A percentile compares a stretch with the other conserved stretches of the same genome.
Conservation (phyloP, 2,329 filamentous ascomycete species). For the Sphaerulina musiva region DNA sequence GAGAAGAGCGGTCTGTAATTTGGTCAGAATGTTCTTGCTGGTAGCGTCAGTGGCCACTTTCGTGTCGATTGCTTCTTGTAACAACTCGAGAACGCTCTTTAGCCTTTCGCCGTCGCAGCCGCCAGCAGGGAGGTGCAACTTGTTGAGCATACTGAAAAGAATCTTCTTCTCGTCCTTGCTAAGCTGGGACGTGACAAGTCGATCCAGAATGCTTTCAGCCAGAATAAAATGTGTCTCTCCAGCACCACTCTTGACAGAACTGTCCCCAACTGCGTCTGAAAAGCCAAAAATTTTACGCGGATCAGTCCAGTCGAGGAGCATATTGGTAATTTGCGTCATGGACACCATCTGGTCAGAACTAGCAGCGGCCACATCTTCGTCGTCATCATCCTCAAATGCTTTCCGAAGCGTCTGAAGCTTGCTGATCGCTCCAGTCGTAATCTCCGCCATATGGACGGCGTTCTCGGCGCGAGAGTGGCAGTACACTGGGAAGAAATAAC, state of each 20-base stretch:
- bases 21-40: constrained; percentile 50
- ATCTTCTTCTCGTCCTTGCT: constrained; percentile 81
- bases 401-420: constrained; percentile 48
- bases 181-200: constrained; percentile 55
- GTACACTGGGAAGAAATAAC: constrained; percentile 92
- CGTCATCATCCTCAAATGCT: constrained; percentile 38
- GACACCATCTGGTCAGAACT: constrained; percentile 62
- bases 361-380: constrained; percentile 63
- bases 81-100: constrained; percentile 40
- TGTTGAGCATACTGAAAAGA: constrained; percentile 68
- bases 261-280: constrained; percentile 22
- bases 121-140: constrained; percentile 66
- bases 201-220: constrained; percentile 69
- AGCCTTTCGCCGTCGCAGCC: constrained; percentile 30
- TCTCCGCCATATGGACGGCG: constrained; percentile 68
- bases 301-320: constrained; percentile 91
- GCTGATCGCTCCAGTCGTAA: constrained; percentile 69
- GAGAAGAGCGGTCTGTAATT: constrained; percentile 46
- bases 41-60: constrained; percentile 48
- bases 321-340: constrained; percentile 69
- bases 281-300: constrained; percentile 61
- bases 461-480: constrained; percentile 80
- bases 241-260: constrained; percentile 17
- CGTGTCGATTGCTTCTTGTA: constrained; percentile 43
- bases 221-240: constrained; percentile 65